Base-by-base conservation (phyloP, 1,139 yeast genomes). In the Lodderomyces metapsilosis region DNA sequence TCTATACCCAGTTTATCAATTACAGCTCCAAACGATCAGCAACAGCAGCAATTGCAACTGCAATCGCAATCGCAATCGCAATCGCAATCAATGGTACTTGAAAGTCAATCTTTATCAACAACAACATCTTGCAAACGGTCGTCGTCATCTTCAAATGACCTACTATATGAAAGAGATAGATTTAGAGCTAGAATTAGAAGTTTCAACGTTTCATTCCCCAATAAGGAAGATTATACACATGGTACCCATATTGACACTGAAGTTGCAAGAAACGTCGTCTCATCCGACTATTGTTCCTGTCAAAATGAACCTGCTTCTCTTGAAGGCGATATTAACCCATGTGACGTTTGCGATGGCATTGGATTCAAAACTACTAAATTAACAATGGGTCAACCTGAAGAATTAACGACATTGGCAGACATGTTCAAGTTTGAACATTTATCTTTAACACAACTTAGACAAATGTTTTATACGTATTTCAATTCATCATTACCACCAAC, bases 401-500 rank as follows among this genome's bases (percentile, higher is more conserved):
- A 30, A 9, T 7, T n/a, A 7, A n/a, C 13, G 3, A 18, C 9
- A 13, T 13, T 12, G 17, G 18, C 13, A 9, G 16, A 15, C 17
- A 9, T 23, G 13, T 37, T 37, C 30, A 18, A 34, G 5, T 38
- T 54, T 68, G 30, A 65, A 61, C 41, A 36, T 49, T 8, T 51
- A 72, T 8, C 47, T 57, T 4, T 60, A 13, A 43, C 43, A 1
- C 71, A 73, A 37, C 54, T 75, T 23, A 52, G 56, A 24, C 23
- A 51, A 1, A 62, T 76, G 0, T 68, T 78, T 45, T 50, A 57
- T n/a, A 67, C 71, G 65, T 77, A 79, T 52, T 78, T 71, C 64
- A 49, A 71, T 43, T 61, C 71, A 7, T 76, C 79, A 1, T 64
- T 88, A 28, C 96, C 96, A 0, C 78, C 75, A 2, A 83, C 92